Percentiles rank a stretch among this genome's conserved stretches.
Evolutionary conservation across 345 rosid species (phyloP).

Genomic region (Pseudoturritis turrita): DNA sequence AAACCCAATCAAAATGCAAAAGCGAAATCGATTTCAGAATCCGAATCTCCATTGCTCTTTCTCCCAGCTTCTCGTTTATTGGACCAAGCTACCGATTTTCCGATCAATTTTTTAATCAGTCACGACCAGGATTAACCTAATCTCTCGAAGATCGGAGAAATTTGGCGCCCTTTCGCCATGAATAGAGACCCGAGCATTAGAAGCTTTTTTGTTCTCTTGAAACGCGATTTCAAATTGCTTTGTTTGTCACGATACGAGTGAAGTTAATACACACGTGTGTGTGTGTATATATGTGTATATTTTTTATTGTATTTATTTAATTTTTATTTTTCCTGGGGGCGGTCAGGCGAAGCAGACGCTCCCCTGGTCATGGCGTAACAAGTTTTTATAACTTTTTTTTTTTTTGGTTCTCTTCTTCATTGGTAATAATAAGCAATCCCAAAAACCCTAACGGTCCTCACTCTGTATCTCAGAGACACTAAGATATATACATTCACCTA

Average conservation of each 20-base stretch:
- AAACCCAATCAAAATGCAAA: not conserved
- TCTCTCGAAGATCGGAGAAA: not conserved
- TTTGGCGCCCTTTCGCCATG: conserved; percentile 20
- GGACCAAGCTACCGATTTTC: not conserved
- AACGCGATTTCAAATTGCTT: conserved; percentile 4
- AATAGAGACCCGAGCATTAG: not conserved
- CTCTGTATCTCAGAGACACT: not conserved
- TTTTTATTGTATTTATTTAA: not conserved
- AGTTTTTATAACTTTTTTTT: not conserved
- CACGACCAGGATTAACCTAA: not conserved
- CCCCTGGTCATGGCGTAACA: conserved; percentile 4
- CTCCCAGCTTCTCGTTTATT: not conserved
- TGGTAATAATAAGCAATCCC: not conserved
- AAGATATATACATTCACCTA: not conserved
- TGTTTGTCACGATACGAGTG: conserved; percentile 7
- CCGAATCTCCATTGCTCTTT: not conserved
- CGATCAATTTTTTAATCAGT: not conserved
- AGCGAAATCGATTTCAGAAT: not conserved
- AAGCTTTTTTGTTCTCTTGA: not conserved
- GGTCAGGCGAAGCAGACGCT: conserved; percentile 18
- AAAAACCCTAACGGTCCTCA: conserved; percentile 9
- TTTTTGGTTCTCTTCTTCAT: not conserved
- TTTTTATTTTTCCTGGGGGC: not conserved
- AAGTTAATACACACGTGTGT: not conserved
- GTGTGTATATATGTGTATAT: not conserved